phyloP scores from a whole-genome alignment of 2,329 filamentous ascomycete genomes.

The Penicillium sp. region DNA sequence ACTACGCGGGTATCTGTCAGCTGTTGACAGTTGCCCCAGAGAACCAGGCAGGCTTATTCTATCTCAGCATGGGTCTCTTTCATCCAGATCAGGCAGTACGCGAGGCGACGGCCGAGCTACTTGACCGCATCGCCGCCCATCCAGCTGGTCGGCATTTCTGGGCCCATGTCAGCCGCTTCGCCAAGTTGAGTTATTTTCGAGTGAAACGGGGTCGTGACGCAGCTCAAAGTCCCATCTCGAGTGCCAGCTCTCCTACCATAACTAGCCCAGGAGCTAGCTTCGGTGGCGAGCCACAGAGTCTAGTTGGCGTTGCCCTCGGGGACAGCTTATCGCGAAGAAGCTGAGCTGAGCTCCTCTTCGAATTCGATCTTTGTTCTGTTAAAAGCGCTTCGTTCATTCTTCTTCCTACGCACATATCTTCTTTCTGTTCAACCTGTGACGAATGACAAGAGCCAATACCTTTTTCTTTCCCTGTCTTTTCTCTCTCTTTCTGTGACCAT shows the following conservation, averaged over 20 bases:
- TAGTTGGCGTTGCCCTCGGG: slow-evolving; percentile 39
- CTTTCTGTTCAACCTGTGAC: slow-evolving; percentile 1
- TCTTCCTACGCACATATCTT: slow-evolving; percentile 2
- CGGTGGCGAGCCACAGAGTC: slow-evolving; percentile 33
- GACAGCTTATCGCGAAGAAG: slow-evolving; percentile 26
- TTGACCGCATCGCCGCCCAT: slow-evolving; percentile 80
- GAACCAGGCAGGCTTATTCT: slow-evolving; percentile 84
- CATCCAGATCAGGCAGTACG: slow-evolving; percentile 82
- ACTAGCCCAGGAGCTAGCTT: slow-evolving; percentile 22
- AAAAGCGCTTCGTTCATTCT: not conserved
- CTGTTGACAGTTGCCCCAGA: slow-evolving; percentile 79
- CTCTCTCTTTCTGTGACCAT: too few relatives aligned
- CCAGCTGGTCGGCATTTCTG: slow-evolving; percentile 93
- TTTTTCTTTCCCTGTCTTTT: too few relatives aligned
- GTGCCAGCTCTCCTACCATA: slow-evolving; percentile 14
- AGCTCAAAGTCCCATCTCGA: slow-evolving; percentile 25
- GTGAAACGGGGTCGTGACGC: slow-evolving; percentile 63
- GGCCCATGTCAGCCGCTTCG: slow-evolving; percentile 78
- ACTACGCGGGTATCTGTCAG: slow-evolving; percentile 82
- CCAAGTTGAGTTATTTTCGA: slow-evolving; percentile 79
- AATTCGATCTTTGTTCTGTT: not conserved
- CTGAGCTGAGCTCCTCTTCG: slow-evolving; percentile 13
- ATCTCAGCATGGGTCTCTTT: slow-evolving; percentile 84
- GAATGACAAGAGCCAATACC: slow-evolving; percentile 6
- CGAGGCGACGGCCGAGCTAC: slow-evolving; percentile 69